Conservation (phyloP, 768 basidiomycete species). For the Mycena latifolia region DNA sequence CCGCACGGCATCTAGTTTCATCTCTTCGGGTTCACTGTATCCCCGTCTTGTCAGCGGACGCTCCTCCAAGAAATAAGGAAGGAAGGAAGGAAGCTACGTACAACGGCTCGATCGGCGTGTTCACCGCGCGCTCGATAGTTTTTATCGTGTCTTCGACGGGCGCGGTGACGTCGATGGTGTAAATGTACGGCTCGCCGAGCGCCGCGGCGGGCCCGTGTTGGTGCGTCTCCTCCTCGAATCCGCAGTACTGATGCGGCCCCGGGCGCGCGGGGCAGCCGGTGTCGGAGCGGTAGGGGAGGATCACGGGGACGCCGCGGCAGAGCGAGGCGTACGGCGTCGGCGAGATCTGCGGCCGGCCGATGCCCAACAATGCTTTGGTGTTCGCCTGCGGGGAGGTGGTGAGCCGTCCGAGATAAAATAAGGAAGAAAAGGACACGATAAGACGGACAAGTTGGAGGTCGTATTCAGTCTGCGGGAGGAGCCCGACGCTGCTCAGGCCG, state of each 20-base stretch:
- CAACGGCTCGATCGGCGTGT: conserved; percentile 27
- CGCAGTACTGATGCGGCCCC: conserved; percentile 13
- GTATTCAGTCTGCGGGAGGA: conserved; percentile 9
- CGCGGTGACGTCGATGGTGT: conserved; percentile 17
- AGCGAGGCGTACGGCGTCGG: conserved; percentile 30
- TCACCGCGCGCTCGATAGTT: conserved; percentile 18
- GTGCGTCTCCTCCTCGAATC: conserved; percentile 19
- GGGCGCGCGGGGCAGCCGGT: conserved; percentile 26
- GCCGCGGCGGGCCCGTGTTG: conserved; percentile 32
- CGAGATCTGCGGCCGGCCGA: conserved; percentile 27
- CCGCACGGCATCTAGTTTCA: conserved; percentile 11
- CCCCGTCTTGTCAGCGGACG: too few relatives aligned
- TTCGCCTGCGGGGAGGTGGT: conserved; percentile 19
- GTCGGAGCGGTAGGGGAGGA: conserved; percentile 24
- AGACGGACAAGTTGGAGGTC: conserved; percentile 26
- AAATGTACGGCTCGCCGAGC: conserved; percentile 28
- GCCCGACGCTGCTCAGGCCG: conserved; percentile 12
- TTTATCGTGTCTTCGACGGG: conserved; percentile 14
- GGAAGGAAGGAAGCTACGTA: background rate
- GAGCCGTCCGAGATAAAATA: too few relatives aligned
- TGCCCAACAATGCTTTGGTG: conserved; percentile 28
- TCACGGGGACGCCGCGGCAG: conserved; percentile 29
- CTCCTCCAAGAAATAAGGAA: background rate
- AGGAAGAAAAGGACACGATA: background rate
- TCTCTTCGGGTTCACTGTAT: conserved; percentile 26